These are phyloP conservation scores for Erodium maritimum DNA, from an alignment of 345 rosid species.

Conservation along the genomic window DNA sequence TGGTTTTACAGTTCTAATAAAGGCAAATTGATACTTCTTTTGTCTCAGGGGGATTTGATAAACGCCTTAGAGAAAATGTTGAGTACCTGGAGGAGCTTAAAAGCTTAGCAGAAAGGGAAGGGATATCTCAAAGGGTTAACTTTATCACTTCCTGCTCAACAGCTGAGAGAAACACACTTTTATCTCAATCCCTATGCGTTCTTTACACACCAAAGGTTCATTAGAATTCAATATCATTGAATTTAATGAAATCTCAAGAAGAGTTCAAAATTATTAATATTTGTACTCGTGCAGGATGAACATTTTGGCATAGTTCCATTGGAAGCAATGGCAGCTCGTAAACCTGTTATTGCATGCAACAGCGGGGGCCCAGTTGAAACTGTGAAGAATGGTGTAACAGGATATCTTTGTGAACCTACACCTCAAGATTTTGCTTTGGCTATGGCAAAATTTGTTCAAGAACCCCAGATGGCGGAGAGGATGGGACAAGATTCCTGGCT, in stretches of 20 bases:
- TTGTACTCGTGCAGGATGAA: constrained; percentile 49
- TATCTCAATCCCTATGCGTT: constrained; percentile 61
- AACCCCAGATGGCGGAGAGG: constrained; percentile 41
- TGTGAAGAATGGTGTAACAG: constrained; percentile 51
- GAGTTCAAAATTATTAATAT: not conserved
- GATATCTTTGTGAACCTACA: constrained; percentile 67
- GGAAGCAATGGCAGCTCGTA: constrained; percentile 93
- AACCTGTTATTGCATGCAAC: constrained; percentile 84
- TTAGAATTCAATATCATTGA: not conserved
- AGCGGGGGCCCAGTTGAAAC: constrained; percentile 93
- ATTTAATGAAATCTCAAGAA: not conserved
- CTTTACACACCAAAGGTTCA: constrained; percentile 75
- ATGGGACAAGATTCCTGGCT: constrained; percentile 58
- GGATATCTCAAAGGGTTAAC: constrained; percentile 37
- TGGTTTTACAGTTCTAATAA: not conserved
- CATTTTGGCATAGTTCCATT: constrained; percentile 92
- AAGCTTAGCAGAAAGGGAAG: constrained; percentile 50
- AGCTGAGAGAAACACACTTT: constrained; percentile 67
- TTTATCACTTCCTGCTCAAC: constrained; percentile 81
- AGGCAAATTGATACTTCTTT: not conserved
- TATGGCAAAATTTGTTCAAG: constrained; percentile 54
- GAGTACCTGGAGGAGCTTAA: constrained; percentile 73
- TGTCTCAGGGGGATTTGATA: constrained; percentile 67
- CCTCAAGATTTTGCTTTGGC: constrained; percentile 51
- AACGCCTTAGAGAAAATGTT: constrained; percentile 67